Conservation (phyloP, 202 grass and related monocot species). For the Bolboschoenoplectus hybrid region DNA sequence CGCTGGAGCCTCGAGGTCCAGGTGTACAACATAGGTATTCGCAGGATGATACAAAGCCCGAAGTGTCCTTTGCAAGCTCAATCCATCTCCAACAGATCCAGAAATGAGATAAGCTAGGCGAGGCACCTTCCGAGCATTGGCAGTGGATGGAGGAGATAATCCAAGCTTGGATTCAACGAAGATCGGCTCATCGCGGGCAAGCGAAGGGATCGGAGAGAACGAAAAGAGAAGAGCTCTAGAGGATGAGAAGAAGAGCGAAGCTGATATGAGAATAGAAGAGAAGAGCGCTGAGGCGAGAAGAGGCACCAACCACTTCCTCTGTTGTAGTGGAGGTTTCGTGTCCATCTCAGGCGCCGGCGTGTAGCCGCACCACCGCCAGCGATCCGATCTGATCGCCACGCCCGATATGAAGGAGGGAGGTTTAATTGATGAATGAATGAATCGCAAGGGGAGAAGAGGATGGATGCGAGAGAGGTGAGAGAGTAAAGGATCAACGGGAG, state of each 20-base stretch:
- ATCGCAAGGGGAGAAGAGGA: neutral
- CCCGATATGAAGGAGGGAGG: neutral
- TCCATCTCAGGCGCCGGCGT: constrained; percentile 29
- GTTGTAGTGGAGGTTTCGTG: constrained; percentile 41
- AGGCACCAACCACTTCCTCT: constrained; percentile 71
- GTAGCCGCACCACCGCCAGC: constrained; percentile 38
- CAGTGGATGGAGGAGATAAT: constrained; percentile 33
- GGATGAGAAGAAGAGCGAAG: constrained; percentile 72
- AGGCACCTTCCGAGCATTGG: constrained; percentile 46
- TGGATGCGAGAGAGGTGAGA: constrained; percentile 29
- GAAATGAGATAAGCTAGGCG: constrained; percentile 82
- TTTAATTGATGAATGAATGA: neutral
- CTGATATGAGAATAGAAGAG: constrained; percentile 69
- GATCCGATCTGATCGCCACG: constrained; percentile 33
- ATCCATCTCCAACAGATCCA: constrained; percentile 82
- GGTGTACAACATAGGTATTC: constrained; percentile 82
- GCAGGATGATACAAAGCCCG: constrained; percentile 77
- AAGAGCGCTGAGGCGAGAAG: constrained; percentile 77
- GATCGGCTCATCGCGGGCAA: constrained; percentile 60
- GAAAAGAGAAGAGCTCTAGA: constrained; percentile 73
- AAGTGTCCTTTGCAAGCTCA: constrained; percentile 71
- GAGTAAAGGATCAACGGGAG: neutral
- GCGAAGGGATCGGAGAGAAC: constrained; percentile 69
- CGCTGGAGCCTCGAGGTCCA: constrained; percentile 84
- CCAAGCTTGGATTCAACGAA: constrained; percentile 95